Percentiles rank a stretch among this genome's conserved stretches.
Evolutionary conservation across 257 asterid genomes (phyloP).

Genomic region (Buddleja alternifolia): DNA sequence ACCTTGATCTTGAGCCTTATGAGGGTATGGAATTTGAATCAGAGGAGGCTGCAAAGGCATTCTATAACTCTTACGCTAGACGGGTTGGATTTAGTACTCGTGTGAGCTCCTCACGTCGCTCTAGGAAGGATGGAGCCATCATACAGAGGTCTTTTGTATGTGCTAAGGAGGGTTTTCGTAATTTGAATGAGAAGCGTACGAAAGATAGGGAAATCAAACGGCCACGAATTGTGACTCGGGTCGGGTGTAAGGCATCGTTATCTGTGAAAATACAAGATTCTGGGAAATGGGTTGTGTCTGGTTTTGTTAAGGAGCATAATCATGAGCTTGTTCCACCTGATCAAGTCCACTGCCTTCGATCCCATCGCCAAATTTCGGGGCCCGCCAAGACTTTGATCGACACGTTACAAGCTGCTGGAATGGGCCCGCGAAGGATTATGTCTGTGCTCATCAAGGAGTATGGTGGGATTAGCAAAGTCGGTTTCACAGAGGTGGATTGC

Average conservation of each 20-base stretch:
- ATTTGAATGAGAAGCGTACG: constrained; percentile 87
- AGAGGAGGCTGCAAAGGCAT: constrained; percentile 97
- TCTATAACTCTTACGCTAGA: constrained; percentile 90
- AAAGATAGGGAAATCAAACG: constrained; percentile 91
- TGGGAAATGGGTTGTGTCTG: constrained; percentile 90
- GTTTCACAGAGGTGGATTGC: constrained; percentile 97
- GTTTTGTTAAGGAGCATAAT: constrained; percentile 83
- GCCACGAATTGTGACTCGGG: constrained; percentile 85
- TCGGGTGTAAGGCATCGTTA: constrained; percentile 92
- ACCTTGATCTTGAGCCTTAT: constrained; percentile 86
- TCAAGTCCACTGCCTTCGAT: constrained; percentile 90
- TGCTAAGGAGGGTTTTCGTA: constrained; percentile 96
- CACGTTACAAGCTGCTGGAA: constrained; percentile 98
- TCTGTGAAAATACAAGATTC: constrained; percentile 93
- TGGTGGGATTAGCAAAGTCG: constrained; percentile 94
- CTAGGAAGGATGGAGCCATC: constrained; percentile 96
- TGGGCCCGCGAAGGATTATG: constrained; percentile 99
- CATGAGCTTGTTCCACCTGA: constrained; percentile 95
- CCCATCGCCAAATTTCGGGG: constrained; percentile 95
- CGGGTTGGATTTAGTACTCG: constrained; percentile 98
- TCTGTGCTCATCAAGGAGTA: constrained; percentile 94
- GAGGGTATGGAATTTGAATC: constrained; percentile 98
- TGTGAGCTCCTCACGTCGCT: constrained; percentile 98
- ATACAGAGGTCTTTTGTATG: constrained; percentile 97
- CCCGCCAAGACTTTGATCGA: constrained; percentile 96